Conservation (phyloP, 1,139 yeast species). For the Insectozyma bohioensis region DNA sequence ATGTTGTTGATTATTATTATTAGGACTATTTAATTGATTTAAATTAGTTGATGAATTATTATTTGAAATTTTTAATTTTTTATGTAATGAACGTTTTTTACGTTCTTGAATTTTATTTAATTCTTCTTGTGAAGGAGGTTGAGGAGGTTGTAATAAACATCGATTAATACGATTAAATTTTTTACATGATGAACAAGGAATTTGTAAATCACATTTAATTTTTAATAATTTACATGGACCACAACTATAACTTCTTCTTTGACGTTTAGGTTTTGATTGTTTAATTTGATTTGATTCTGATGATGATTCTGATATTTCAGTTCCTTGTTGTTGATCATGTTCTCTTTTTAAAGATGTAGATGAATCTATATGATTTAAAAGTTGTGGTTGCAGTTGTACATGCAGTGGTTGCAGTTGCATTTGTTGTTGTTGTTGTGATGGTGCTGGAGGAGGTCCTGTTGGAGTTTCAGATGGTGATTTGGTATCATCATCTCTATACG, state of each 20-base stretch:
- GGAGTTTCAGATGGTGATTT: no score
- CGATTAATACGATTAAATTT: constrained; percentile 40
- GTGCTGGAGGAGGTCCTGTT: no score
- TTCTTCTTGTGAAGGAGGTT: constrained; percentile 42
- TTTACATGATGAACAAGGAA: constrained; percentile 51
- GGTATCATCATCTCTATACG: no score
- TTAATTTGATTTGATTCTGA: background rate
- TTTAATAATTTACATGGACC: constrained; percentile 56
- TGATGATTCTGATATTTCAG: no score
- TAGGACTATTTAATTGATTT: no score
- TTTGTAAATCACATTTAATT: constrained; percentile 51
- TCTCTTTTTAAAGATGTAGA: no score
- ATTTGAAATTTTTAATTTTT: constrained; percentile 13
- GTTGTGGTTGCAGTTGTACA: background rate
- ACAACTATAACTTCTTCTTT: constrained; percentile 54
- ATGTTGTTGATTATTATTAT: no score
- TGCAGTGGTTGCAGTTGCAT: constrained; percentile 1
- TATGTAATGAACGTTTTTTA: constrained; percentile 19
- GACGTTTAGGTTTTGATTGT: constrained; percentile 22
- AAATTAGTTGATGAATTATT: no score
- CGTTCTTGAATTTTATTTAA: constrained; percentile 24
- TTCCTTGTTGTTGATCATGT: no score
- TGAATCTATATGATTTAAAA: background rate
- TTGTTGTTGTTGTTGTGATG: no score
- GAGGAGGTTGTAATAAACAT: constrained; percentile 44